phyloP scores from a whole-genome alignment of 2,329 filamentous ascomycete genomes.

The Trichophyton mentagrophytes region DNA sequence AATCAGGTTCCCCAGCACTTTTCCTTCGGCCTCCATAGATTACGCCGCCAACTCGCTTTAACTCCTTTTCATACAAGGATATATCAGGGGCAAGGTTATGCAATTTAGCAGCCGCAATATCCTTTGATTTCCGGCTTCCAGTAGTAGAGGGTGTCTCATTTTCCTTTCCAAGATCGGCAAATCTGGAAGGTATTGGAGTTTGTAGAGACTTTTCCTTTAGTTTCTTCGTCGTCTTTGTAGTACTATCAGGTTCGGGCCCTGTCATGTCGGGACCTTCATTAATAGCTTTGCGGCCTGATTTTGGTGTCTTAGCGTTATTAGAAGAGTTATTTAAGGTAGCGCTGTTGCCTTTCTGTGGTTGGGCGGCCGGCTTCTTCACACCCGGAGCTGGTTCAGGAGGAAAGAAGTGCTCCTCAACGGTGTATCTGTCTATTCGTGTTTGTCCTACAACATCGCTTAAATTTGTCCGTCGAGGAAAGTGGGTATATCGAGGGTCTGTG shows the following conservation, averaged over 20 bases:
- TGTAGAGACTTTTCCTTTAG: constrained; percentile 25
- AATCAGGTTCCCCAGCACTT: constrained; percentile 24
- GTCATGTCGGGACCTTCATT: constrained; percentile 7
- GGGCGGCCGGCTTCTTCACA: constrained; percentile 15
- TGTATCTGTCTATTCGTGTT: constrained; percentile 63
- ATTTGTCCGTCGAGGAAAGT: constrained; percentile 82
- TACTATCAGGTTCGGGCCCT: constrained; percentile 12
- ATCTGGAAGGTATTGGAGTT: constrained; percentile 43
- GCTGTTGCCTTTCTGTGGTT: constrained; percentile 28
- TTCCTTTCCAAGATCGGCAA: constrained; percentile 56
- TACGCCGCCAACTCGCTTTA: constrained; percentile 61
- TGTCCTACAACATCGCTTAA: constrained; percentile 86
- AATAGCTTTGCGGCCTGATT: constrained; percentile 9
- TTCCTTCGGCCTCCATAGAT: constrained; percentile 44
- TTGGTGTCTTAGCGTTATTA: constrained; percentile 3
- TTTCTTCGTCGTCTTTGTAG: constrained; percentile 17
- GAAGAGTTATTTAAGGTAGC: constrained; percentile 1
- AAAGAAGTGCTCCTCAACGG: constrained; percentile 58
- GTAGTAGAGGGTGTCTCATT: constrained; percentile 69
- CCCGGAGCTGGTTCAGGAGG: constrained; percentile 20
- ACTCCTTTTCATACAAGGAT: constrained; percentile 83
- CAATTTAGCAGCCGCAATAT: constrained; percentile 63
- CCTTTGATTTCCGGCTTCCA: constrained; percentile 75
- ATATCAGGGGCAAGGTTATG: constrained; percentile 74
- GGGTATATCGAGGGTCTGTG: constrained; percentile 62